Percentiles rank a stretch among this genome's conserved stretches.
These are phyloP conservation scores for Vitis cinerea DNA, from an alignment of 164 flowering plant genomes.

Conservation along the genomic window DNA sequence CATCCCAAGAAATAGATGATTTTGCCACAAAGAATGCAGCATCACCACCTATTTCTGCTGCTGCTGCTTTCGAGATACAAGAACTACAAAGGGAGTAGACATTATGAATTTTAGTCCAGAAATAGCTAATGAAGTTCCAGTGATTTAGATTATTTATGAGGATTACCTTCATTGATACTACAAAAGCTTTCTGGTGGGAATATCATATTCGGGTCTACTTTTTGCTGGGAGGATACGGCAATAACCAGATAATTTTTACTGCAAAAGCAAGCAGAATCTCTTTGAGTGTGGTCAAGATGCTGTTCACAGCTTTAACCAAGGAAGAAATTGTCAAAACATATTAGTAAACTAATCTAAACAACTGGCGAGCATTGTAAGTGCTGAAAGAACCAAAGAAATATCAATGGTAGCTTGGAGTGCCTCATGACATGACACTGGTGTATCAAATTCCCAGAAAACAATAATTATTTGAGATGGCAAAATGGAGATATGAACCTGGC, in stretches of 20 bases:
- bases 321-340: too few relatives aligned
- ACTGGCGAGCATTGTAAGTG: too few relatives aligned
- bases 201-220: slow-evolving; percentile 45
- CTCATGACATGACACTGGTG: too few relatives aligned
- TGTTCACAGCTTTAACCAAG: too few relatives aligned
- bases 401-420: not conserved
- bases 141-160: slow-evolving; percentile 1
- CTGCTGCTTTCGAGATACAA: slow-evolving; percentile 29
- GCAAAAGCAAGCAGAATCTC: slow-evolving; percentile 19
- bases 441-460: too few relatives aligned
- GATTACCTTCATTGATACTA: slow-evolving; percentile 59
- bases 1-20: not conserved
- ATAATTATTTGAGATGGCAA: not conserved
- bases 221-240: slow-evolving; percentile 40
- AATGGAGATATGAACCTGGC: slow-evolving; percentile 54
- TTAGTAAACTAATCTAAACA: too few relatives aligned
- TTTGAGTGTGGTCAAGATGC: not conserved
- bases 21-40: not conserved
- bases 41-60: slow-evolving; percentile 9
- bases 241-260: slow-evolving; percentile 51
- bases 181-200: slow-evolving; percentile 55
- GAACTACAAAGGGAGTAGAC: slow-evolving; percentile 21
- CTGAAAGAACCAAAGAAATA: not conserved
- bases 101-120: not conserved
- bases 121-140: not conserved